Evolutionary conservation across 2,329 filamentous ascomycete species (phyloP).

Genomic region (Calonectria multiphialidica): DNA sequence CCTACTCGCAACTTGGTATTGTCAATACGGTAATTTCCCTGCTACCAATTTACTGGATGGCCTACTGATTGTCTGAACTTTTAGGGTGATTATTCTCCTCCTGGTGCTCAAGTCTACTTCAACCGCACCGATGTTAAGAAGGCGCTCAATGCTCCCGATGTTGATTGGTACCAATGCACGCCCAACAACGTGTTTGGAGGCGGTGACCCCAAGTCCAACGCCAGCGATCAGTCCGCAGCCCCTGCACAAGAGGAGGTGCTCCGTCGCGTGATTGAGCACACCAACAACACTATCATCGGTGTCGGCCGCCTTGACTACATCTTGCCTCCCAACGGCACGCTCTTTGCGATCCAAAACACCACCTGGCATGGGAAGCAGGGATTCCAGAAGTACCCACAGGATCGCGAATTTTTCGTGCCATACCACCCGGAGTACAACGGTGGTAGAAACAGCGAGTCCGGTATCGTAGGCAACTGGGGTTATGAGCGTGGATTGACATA

Average conservation of each 20-base stretch:
- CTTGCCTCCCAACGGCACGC: conserved; percentile 76
- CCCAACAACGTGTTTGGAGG: conserved; percentile 40
- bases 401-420: conserved; percentile 76
- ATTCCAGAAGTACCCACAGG: conserved; percentile 64
- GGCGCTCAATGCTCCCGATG: conserved; percentile 73
- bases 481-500: conserved; percentile 83
- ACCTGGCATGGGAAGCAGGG: conserved; percentile 80
- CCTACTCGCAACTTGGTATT: conserved; percentile 78
- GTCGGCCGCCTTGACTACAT: conserved; percentile 67
- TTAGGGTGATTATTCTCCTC: conserved; percentile 70
- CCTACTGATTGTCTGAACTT: neutral
- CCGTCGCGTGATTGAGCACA: conserved; percentile 45
- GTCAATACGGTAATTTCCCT: conserved; percentile 60
- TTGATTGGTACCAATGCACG: conserved; percentile 43
- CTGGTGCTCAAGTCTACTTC: conserved; percentile 75
- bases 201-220: conserved; percentile 32
- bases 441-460: conserved; percentile 67
- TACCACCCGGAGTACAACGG: conserved; percentile 60
- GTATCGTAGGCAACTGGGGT: conserved; percentile 76
- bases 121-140: conserved; percentile 77
- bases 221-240: conserved; percentile 29
- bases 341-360: conserved; percentile 83
- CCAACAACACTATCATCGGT: conserved; percentile 48
- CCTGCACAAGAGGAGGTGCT: conserved; percentile 40
- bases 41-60: rapidly evolving